Evolutionary conservation across 2,329 filamentous ascomycete genomes (phyloP), one percentile per base, ranked within the genome.

Genomic region (Aspergillus sp.): DNA sequence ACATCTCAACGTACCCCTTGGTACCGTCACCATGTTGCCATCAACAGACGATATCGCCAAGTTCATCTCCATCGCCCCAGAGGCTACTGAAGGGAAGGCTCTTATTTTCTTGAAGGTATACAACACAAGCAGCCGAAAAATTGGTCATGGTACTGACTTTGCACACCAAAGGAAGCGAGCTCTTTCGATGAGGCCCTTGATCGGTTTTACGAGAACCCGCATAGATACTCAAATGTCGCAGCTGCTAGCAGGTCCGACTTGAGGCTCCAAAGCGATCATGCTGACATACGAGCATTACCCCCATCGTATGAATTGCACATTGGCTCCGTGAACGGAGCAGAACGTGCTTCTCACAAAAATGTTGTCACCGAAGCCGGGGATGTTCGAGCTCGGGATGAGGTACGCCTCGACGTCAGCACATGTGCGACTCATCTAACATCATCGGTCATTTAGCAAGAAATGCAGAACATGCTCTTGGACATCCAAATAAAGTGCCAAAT

Each of bases 321-420:
- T 9, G 28, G 15, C 3, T n/a, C 19, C 30, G 13, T 19, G 25
- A 10, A 3, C 21, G n/a, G 32, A n/a, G 8, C 12, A 17, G 5
- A 19, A 4, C n/a, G 7, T 13, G 6, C 4, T 5, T 2, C 36
- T 7, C 48, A 58, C 12, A 45, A 38, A 0, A 58, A 58, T 25
- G 4, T n/a, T 15, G 36, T 58, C 25, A 58, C 45, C 10, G 36
- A 58, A 28, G 56, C 48, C 2, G 56, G 10, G 6, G 39, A 52
- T 7, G 15, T 58, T 23, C 56, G 56, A n/a, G 30, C 48, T 19
- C 48, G 19, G 21, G 56, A 58, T 52, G 56, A 58, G 56, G 56
- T 58, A 30, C n/a, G 38, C 41, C 13, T 39, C 28, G 17, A n/a
- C 39, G 4, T 10, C 25, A 41, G 5, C 9, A n/a, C 48, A n/a